A percentile compares a stretch with the other conserved stretches of the same genome.
Evolutionary conservation across 2,329 filamentous ascomycete species (phyloP).

Genomic region (Orbilia quercus): DNA sequence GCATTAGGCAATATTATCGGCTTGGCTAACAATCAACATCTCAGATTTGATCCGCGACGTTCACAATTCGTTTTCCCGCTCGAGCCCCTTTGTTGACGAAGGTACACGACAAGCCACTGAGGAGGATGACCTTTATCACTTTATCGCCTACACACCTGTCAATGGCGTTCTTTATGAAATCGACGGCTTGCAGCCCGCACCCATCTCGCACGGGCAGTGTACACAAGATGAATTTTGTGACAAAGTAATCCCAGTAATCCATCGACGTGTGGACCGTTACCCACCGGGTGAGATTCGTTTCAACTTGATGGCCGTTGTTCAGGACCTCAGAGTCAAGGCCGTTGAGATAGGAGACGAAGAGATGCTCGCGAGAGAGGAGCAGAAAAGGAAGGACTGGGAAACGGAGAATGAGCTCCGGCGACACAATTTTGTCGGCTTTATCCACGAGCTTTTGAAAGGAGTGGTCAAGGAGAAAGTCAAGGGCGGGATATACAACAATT

Average conservation of each 20-base stretch:
- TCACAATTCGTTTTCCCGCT: constrained; percentile 90
- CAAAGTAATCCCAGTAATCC: constrained; percentile 86
- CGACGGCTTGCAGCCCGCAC: constrained; percentile 91
- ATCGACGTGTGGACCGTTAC: constrained; percentile 84
- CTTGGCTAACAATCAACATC: constrained; percentile 16
- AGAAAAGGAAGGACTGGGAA: constrained; percentile 85
- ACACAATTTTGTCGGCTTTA: constrained; percentile 97
- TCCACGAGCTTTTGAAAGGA: constrained; percentile 86
- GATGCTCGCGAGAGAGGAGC: constrained; percentile 79
- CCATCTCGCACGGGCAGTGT: constrained; percentile 87
- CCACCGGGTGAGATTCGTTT: constrained; percentile 89
- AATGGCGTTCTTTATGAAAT: constrained; percentile 88
- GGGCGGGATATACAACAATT: constrained; percentile 74
- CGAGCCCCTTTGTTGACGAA: constrained; percentile 92
- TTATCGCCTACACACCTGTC: constrained; percentile 91
- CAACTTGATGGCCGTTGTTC: constrained; percentile 92
- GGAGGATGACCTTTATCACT: constrained; percentile 93
- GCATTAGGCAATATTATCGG: neutral
- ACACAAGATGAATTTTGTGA: constrained; percentile 76
- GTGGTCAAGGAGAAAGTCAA: constrained; percentile 80
- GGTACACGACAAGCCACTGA: constrained; percentile 73
- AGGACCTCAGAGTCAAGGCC: constrained; percentile 81
- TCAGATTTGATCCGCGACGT: constrained; percentile 73
- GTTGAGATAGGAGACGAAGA: constrained; percentile 85
- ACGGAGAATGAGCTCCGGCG: constrained; percentile 93